Conservation (phyloP, 2,329 filamentous ascomycete genomes). For the Verticillium dahliae region DNA sequence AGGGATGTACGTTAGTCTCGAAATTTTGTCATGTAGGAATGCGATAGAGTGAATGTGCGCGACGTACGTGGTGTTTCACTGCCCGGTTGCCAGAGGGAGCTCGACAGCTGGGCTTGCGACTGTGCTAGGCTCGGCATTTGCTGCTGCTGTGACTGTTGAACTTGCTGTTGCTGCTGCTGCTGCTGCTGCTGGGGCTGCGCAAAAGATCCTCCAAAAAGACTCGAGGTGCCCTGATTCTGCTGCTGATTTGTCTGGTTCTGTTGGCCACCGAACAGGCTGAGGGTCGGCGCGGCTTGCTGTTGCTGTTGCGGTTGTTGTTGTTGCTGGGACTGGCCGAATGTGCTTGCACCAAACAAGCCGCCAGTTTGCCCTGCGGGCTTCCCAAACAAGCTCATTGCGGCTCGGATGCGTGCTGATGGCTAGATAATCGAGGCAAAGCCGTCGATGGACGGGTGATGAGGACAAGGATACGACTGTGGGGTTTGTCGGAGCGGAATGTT, state of each 20-base stretch:
- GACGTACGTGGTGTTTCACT: constrained; percentile 41
- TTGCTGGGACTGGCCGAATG: constrained; percentile 28
- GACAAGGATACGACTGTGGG: not conserved
- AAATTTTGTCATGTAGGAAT: not conserved
- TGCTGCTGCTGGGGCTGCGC: constrained; percentile 30
- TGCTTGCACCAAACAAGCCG: constrained; percentile 21
- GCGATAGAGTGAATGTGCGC: not conserved
- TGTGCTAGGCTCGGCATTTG: constrained; percentile 17
- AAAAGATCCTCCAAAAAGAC: constrained; percentile 24
- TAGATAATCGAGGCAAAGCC: not conserved
- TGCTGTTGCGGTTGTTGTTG: constrained; percentile 23
- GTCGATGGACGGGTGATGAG: not conserved
- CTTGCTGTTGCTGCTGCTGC: constrained; percentile 27
- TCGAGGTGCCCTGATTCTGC: constrained; percentile 15
- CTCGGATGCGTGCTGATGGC: not conserved
- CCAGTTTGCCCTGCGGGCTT: constrained; percentile 23
- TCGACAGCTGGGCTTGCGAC: constrained; percentile 33
- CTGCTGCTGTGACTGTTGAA: constrained; percentile 22
- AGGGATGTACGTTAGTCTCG: not conserved
- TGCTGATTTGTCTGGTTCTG: constrained; percentile 18
- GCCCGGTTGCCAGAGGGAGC: constrained; percentile 46
- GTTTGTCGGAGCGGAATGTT: not conserved
- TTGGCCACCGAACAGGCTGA: constrained; percentile 32
- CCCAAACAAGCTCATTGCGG: constrained; percentile 25
- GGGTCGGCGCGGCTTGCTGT: constrained; percentile 21